A percentile compares a stretch with the other conserved stretches of the same genome.
Conservation (phyloP, 192 early-diverging fungal species). For the Coemansia pectinata region DNA sequence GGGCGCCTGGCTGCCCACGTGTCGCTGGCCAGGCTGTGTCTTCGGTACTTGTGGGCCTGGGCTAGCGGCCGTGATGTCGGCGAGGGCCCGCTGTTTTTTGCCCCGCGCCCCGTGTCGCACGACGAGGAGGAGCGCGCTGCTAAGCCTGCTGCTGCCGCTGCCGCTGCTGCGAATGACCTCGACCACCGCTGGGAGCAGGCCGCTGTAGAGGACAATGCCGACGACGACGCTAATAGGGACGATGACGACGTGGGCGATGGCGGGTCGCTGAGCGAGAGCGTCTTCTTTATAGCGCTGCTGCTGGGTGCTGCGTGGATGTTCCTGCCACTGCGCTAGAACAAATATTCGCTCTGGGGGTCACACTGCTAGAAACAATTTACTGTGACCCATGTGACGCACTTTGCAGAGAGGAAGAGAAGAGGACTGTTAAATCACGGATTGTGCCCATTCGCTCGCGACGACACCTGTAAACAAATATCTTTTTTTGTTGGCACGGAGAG, state of each 20-base stretch:
- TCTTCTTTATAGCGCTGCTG: conserved; percentile 30
- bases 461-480: not conserved
- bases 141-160: conserved; percentile 3
- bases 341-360: too few relatives aligned
- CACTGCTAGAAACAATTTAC: not conserved
- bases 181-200: conserved; percentile 18
- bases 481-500: not conserved
- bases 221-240: not conserved
- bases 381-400: not conserved
- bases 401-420: too few relatives aligned
- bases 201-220: not conserved
- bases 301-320: conserved; percentile 48
- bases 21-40: conserved; percentile 70
- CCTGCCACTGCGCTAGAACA: conserved; percentile 19
- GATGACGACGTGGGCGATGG: conserved; percentile 9
- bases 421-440: not conserved
- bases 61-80: conserved; percentile 61
- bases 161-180: too few relatives aligned
- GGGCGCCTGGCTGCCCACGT: conserved; percentile 76
- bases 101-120: conserved; percentile 22
- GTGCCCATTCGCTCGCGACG: not conserved
- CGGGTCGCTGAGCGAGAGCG: conserved; percentile 22
- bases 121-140: conserved; percentile 8
- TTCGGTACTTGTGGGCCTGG: conserved; percentile 69
- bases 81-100: conserved; percentile 52